A percentile compares a stretch with the other conserved stretches of the same genome.
These are phyloP conservation scores for Candida glaebosa DNA, from an alignment of 805 yeast species.

Conservation along the genomic window DNA sequence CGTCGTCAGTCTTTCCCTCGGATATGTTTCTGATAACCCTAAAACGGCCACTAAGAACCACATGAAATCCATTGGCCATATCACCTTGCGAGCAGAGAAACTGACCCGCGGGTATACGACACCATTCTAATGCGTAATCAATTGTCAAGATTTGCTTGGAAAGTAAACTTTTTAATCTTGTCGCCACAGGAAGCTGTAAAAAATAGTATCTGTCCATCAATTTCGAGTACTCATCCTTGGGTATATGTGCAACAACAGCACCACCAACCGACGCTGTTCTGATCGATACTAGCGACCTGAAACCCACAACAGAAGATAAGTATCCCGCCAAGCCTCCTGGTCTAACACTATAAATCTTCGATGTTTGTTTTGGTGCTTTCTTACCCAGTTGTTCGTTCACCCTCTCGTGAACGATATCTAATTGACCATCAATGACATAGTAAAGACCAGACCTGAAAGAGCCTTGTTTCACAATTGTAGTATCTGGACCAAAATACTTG, in stretches of 20 bases:
- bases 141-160: conserved; percentile 66
- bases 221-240: conserved; percentile 58
- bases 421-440: conserved; percentile 73
- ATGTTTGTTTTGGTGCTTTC: conserved; percentile 2
- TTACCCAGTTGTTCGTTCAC: conserved; percentile 7
- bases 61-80: conserved; percentile 84
- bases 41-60: conserved; percentile 84
- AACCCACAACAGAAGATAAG: conserved; percentile 74
- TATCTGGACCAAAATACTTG: conserved; percentile 48
- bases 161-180: conserved; percentile 61
- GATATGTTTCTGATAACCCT: conserved; percentile 49
- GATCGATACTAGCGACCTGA: conserved; percentile 71
- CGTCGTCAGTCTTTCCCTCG: conserved; percentile 9
- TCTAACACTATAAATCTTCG: conserved; percentile 51
- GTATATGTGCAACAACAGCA: conserved; percentile 60
- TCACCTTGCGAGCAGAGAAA: conserved; percentile 78
- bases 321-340: conserved; percentile 89
- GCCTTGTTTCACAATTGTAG: conserved; percentile 59
- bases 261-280: conserved; percentile 59
- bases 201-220: conserved; percentile 73
- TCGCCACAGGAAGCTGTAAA: conserved; percentile 75
- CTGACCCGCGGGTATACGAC: conserved; percentile 84
- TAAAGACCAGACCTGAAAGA: conserved; percentile 69
- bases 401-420: conserved; percentile 53
- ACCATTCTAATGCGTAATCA: conserved; percentile 94